Base-by-base conservation (phyloP, 768 basidiomycete species). In the Leccinum subtestaceum region DNA sequence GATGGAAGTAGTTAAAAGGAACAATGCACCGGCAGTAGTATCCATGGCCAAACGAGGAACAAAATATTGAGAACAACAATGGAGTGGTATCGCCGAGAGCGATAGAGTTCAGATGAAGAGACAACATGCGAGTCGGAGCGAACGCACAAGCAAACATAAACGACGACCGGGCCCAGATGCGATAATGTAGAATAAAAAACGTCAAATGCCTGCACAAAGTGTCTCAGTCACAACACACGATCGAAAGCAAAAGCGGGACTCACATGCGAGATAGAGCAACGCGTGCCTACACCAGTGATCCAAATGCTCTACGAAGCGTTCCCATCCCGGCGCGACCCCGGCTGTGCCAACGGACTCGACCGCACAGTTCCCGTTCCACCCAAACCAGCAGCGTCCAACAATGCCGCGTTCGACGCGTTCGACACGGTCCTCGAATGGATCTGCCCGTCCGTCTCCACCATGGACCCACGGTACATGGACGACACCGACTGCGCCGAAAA, bases 361-460 rank as follows among this genome's bases (percentile, higher is more conserved):
- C 59, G 60, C 8, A 53, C 49, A 0, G 66, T 60, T 13, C 32
- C 58, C 7, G 45, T 4, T 8, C 27, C 48, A 25, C 15, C n/a
- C 53, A 70, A 32, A 23, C 71, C 70, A 1, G 65, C 70, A 0
- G 65, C 70, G 0, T 71, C 67, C 49, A 73, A 53, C 40, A 71
- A 48, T 0, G 58, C 63, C 8, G 47, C 47, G n/a, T 67, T 56
- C n/a, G 70, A 71, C 23, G 55, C 55, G 27, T 49, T 60, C 29
- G 70, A 72, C 43, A 47, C 29, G 1, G 60, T 61, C 52, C 69
- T 61, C 36, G 71, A 69, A 53, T 64, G 70, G 1, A 27, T 11
- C 3, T 0, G n/a, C 2, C 55, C 62, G 6, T 64, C 62, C 2
- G 58, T 56, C 0, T 34, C 63, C 0, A n/a, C 49, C 4, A 59